These are phyloP conservation scores for Porphyrellus cyaneotinctus DNA, from an alignment of 768 basidiomycete species.

Conservation along the genomic window DNA sequence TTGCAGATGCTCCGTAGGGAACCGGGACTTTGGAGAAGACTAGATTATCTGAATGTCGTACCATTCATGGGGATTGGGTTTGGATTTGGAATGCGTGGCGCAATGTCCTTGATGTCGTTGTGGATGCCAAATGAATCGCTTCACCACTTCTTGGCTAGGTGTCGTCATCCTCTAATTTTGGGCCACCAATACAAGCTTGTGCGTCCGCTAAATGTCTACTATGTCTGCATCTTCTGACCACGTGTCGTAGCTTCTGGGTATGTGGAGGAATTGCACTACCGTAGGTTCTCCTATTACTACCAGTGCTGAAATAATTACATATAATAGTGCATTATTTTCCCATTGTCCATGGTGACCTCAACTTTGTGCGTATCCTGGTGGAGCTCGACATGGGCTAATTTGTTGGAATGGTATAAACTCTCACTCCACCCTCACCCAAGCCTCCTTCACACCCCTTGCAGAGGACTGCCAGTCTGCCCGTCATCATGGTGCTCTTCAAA, in stretches of 20 bases:
- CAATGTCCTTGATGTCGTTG: background rate
- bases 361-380: background rate
- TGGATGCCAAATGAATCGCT: background rate
- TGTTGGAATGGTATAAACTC: too few species aligned
- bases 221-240: background rate
- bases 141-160: background rate
- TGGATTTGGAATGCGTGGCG: background rate
- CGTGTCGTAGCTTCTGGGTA: background rate
- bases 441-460: too few species aligned
- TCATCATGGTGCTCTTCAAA: conserved; percentile 7
- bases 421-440: too few species aligned
- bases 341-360: background rate
- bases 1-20: conserved; percentile 29
- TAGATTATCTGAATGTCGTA: conserved; percentile 21
- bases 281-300: background rate
- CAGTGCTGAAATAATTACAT: background rate
- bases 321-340: background rate
- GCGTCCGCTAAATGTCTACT: background rate
- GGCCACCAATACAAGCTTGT: background rate
- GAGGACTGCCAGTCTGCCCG: too few species aligned
- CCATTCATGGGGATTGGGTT: conserved; percentile 8
- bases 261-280: background rate
- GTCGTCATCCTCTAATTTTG: background rate
- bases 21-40: conserved; percentile 7
- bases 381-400: too few species aligned